Base-by-base conservation (phyloP, 257 asterid genomes). In the Fraxinus quadrangulata region DNA sequence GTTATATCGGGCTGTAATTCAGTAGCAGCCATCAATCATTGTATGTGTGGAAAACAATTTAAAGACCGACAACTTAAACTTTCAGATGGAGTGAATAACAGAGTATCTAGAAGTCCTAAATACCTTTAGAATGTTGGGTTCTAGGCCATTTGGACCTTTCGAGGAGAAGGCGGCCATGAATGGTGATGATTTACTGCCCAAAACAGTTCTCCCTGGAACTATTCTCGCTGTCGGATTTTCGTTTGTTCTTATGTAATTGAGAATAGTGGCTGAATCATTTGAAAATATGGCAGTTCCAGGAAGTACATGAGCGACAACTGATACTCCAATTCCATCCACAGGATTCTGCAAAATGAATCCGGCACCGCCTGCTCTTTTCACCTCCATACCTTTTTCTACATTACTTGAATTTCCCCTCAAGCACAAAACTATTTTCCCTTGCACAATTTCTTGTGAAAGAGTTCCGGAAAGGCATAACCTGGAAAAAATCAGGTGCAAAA, bases 371-470 rank as follows among this genome's bases (percentile, higher is more conserved):
- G 87, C 85, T 70, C 85, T 72, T 75, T 36, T 59, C 68, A 86
- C 90, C 66, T 86, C 90, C 51, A 76, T 14, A 5, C 81, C 78
- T 42, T 42, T 42, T 11, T 42, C 51, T 12, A 80, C 84, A 37
- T 54, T n/a, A 71, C 34, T 79, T 59, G 67, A 75, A 30, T 9
- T 10, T 2, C 79, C 72, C 0, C 9, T 5, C 39, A 47, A 6
- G 81, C 90, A 86, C n/a, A 82, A 75, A 3, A 86, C 90, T 31
- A 86, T 67, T 70, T 84, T 86, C 24, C 90, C 90, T 37, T 26
- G 45, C 5, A 82, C 85, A 28, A 80, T 84, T 21, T 73, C 47
- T 8, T 36, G 67, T 56, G 88, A 82, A 28, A 86, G 88, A 0
- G 90, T 72, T 7, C 82, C 88, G 17, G 85, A 73, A 1, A 37